phyloP scores from a whole-genome alignment of 2,329 filamentous ascomycete species.

The Cladophialophora chaetospira region DNA sequence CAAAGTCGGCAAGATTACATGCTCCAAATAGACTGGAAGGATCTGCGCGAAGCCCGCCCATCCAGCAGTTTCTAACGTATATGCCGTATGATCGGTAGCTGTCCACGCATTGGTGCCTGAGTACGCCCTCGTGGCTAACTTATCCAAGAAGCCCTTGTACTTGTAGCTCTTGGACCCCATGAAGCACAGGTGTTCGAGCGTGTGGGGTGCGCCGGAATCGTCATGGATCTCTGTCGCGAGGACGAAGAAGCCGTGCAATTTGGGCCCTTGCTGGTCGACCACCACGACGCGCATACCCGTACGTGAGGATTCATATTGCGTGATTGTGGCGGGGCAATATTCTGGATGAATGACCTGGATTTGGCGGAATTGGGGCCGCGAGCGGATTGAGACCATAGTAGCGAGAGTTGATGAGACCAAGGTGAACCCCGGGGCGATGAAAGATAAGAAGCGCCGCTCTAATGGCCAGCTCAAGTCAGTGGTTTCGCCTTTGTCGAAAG shows the following conservation, averaged over 20 bases:
- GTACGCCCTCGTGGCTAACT: constrained; percentile 89
- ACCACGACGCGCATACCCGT: constrained; percentile 95
- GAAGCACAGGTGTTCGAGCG: constrained; percentile 78
- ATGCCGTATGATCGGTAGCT: constrained; percentile 92
- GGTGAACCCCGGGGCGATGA: not conserved
- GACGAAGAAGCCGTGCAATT: constrained; percentile 91
- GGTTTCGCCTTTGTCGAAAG: not conserved
- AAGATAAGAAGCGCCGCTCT: constrained; percentile 4
- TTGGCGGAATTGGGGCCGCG: constrained; percentile 65
- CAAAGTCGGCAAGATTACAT: constrained; percentile 85
- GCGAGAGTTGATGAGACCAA: not conserved
- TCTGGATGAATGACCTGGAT: constrained; percentile 85
- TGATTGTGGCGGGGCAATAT: constrained; percentile 84
- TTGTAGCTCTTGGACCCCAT: constrained; percentile 92
- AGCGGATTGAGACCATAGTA: constrained; percentile 19
- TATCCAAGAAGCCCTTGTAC: constrained; percentile 94
- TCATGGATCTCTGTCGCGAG: constrained; percentile 97
- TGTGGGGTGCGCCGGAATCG: constrained; percentile 89
- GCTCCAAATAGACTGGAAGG: constrained; percentile 90
- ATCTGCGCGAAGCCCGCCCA: constrained; percentile 98
- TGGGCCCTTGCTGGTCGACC: constrained; percentile 90
- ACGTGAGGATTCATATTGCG: constrained; percentile 91
- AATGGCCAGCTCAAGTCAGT: constrained; percentile 10
- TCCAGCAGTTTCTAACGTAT: constrained; percentile 90
- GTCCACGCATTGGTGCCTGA: constrained; percentile 97